phyloP scores from a whole-genome alignment of 179 eudicot genomes.

The Camellia oleifera region DNA sequence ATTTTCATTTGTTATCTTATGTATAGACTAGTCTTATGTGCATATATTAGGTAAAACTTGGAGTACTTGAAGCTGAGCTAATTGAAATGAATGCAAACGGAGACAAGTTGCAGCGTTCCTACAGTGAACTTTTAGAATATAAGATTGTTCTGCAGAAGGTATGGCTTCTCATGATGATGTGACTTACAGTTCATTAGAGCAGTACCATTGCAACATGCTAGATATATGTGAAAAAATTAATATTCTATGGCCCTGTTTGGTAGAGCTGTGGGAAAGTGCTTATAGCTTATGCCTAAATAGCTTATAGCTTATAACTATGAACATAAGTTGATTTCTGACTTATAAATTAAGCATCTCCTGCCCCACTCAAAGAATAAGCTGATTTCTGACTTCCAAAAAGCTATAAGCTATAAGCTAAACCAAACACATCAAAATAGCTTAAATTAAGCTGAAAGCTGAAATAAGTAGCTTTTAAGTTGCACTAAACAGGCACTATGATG shows the following conservation, averaged over 20 bases:
- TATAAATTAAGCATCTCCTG: too few species aligned
- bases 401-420: too few species aligned
- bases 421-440: too few species aligned
- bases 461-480: too few species aligned
- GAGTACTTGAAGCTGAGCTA: slow-evolving; percentile 83
- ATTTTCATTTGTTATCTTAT: background rate
- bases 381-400: too few species aligned
- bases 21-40: background rate
- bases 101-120: slow-evolving; percentile 78
- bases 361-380: too few species aligned
- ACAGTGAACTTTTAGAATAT: slow-evolving; percentile 86
- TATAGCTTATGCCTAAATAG: too few species aligned
- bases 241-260: background rate
- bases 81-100: slow-evolving; percentile 76
- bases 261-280: too few species aligned
- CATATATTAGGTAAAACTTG: slow-evolving; percentile 63
- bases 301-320: too few species aligned
- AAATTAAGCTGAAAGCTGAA: too few species aligned
- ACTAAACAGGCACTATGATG: background rate
- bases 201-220: background rate
- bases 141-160: slow-evolving; percentile 91
- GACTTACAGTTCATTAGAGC: background rate
- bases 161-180: slow-evolving; percentile 13
- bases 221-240: background rate
- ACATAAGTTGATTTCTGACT: too few species aligned